Base-by-base conservation (phyloP, 306 rosid genomes). In the Phaseolus lunatus region DNA sequence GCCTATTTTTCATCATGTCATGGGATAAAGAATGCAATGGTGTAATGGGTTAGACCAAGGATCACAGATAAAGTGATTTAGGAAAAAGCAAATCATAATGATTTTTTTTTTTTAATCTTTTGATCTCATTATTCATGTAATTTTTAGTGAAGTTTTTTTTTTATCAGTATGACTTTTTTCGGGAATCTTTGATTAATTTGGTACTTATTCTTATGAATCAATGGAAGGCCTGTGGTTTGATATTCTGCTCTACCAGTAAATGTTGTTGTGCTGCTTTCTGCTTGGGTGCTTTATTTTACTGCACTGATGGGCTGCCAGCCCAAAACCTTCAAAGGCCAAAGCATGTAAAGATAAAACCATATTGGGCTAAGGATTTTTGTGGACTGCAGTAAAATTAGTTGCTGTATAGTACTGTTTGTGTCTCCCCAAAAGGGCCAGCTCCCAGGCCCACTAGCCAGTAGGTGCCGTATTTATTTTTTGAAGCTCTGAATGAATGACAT, bases 231-330 rank as follows among this genome's bases (percentile, higher is more conserved):
- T 65, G 27, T 64, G 26, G 29, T 64, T 64, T 37, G 49, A 39
- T 20, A 39, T 13, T 48, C 59, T 68, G 67, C 31, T 81, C 75
- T 48, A 37, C 65, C 5, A 61, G 73, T 67, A 44, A 74, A 69
- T 50, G 67, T 59, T 81, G 58, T 44, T 61, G 48, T 53, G 64
- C 59, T 76, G 33, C 73, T 63, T 76, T 47, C 53, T 53, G 33
- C 69, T 20, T 29, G 68, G 31, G 44, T 73, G 70, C 13, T 72
- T 9, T 15, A 41, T 65, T 66, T 56, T 74, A 22, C 69, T 37
- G 57, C 13, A 31, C 56, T 67, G 20, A 31, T 9, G 44, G 12
- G 44, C 44, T 2, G 44, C 44, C 44, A 39, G 3, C 44, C 13
- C 13, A 9, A 9, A 39, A 3, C 44, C 3, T 39, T 39, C 12